Evolutionary conservation across 768 basidiomycete species (phyloP).

Genomic region (Stropharia rugosoannulata): DNA sequence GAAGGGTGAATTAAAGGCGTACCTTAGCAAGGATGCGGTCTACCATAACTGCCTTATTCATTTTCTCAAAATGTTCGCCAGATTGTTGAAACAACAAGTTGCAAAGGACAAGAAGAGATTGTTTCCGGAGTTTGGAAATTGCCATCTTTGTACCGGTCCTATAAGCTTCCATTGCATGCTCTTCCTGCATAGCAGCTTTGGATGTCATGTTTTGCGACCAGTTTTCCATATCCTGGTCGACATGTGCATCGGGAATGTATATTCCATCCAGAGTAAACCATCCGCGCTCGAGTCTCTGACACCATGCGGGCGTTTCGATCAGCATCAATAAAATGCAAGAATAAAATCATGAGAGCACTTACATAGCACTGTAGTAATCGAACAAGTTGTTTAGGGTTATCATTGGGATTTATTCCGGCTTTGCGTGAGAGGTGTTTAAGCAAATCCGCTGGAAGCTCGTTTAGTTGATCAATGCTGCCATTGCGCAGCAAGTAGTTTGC

Average conservation of each 20-base stretch:
- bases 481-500: not conserved
- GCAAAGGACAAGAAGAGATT: too few species aligned
- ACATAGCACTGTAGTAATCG: not conserved
- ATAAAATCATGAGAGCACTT: not conserved
- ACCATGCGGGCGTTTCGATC: not conserved
- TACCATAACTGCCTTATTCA: too few species aligned
- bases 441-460: too few species aligned
- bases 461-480: not conserved
- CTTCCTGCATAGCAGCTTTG: not conserved
- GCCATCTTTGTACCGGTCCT: not conserved
- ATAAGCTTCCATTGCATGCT: not conserved
- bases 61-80: too few species aligned
- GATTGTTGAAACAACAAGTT: too few species aligned
- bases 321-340: not conserved
- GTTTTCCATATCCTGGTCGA: not conserved
- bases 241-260: not conserved
- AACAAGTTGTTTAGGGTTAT: too few species aligned
- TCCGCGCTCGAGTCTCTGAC: not conserved
- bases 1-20: too few species aligned
- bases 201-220: not conserved
- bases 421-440: too few species aligned
- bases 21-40: too few species aligned
- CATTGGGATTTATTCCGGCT: too few species aligned
- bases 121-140: not conserved
- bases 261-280: constrained; percentile 4